Evolutionary conservation across 169 alveolate species (phyloP).

Genomic region (Eimeria praecox): DNA sequence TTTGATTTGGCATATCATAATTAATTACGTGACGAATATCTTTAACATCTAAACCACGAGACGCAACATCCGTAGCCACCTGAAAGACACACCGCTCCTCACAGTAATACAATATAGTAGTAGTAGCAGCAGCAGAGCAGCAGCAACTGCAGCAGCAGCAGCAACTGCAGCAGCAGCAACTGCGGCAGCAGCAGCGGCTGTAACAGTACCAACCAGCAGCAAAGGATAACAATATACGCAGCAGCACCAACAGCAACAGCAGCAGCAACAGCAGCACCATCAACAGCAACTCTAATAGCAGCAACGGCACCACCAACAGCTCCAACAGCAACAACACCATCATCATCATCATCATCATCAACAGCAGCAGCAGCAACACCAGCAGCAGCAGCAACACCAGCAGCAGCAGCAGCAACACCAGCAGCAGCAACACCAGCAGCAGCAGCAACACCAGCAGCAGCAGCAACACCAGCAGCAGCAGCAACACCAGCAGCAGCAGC

Average conservation of each 20-base stretch:
- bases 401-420: background rate
- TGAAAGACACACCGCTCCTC: no score
- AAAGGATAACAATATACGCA: background rate
- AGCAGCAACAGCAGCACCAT: background rate
- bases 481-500: background rate
- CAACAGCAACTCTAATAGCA: background rate
- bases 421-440: background rate
- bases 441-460: background rate
- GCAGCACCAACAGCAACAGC: background rate
- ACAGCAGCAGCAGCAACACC: background rate
- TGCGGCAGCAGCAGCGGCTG: background rate
- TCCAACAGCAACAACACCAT: background rate
- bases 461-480: background rate
- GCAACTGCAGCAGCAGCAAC: background rate
- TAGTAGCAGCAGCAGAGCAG: background rate
- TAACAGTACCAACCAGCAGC: no score
- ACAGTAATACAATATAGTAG: background rate
- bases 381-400: background rate
- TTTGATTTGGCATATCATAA: conserved; percentile 98
- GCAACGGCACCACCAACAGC: background rate
- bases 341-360: no score
- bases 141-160: background rate
- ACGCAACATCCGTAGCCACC: conserved; percentile 99
- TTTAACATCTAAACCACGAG: conserved; percentile 99
- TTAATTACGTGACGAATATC: conserved; percentile 98